phyloP scores from a whole-genome alignment of 352 stramenopile species.

The Phytophthora litchii region DNA sequence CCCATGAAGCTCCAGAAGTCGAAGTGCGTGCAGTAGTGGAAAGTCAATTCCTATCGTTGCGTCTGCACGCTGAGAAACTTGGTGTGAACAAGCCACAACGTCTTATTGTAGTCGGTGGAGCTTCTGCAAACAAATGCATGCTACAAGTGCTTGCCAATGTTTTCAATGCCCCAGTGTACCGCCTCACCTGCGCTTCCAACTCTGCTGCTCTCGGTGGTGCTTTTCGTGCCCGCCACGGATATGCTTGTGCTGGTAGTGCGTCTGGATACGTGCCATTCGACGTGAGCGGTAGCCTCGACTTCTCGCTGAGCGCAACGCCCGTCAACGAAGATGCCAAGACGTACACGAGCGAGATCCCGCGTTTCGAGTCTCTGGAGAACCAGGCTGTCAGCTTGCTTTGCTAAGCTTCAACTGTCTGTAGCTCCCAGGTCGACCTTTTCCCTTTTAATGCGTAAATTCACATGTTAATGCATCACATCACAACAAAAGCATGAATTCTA shows the following conservation, averaged over 20 bases:
- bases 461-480: too few species aligned
- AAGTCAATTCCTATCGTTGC: conserved; percentile 66
- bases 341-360: conserved; percentile 44
- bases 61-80: conserved; percentile 59
- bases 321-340: conserved; percentile 23
- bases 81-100: conserved; percentile 51
- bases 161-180: conserved; percentile 60
- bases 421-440: not conserved
- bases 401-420: conserved; percentile 11
- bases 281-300: conserved; percentile 40
- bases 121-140: conserved; percentile 58
- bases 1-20: conserved; percentile 20
- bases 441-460: not conserved
- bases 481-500: not conserved
- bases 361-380: conserved; percentile 47
- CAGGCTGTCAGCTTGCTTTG: conserved; percentile 38
- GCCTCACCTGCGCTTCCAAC: conserved; percentile 46
- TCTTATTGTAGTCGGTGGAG: conserved; percentile 71
- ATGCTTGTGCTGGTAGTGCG: conserved; percentile 20
- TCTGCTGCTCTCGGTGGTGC: conserved; percentile 59
- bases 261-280: conserved; percentile 46
- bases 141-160: conserved; percentile 68
- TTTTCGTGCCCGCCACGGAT: conserved; percentile 58
- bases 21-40: conserved; percentile 71
- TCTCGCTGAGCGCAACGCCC: conserved; percentile 46